A percentile compares a stretch with the other conserved stretches of the same genome.
Conservation (phyloP, 805 yeast genomes). For the Wickerhamiella kurtzmanii region DNA sequence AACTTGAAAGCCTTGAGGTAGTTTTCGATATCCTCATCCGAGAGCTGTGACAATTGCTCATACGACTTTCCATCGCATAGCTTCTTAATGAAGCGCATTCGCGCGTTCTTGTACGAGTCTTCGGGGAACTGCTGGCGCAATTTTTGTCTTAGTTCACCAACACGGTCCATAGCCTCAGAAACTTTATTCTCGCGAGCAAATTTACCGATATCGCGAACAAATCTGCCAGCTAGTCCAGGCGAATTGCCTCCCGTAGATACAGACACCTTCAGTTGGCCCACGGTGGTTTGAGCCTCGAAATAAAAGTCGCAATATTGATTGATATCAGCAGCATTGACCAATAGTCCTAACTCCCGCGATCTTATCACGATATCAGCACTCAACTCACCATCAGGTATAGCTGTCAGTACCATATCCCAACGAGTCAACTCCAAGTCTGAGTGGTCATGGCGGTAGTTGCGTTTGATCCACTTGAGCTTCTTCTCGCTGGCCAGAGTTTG, state of each 20-base stretch:
- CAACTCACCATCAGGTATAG: conserved; percentile 55
- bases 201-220: conserved; percentile 40
- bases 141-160: conserved; percentile 41
- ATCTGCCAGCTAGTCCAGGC: conserved; percentile 56
- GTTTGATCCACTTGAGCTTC: conserved; percentile 10
- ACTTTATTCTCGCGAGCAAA: conserved; percentile 31
- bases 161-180: conserved; percentile 45
- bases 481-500: conserved; percentile 28
- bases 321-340: conserved; percentile 69
- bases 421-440: conserved; percentile 25
- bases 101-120: conserved; percentile 32
- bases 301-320: conserved; percentile 77
- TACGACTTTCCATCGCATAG: conserved; percentile 49
- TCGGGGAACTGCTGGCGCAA: conserved; percentile 30
- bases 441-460: conserved; percentile 13
- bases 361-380: conserved; percentile 44
- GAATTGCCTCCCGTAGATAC: conserved; percentile 73
- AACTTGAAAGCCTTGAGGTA: not conserved
- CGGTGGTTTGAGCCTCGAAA: conserved; percentile 65
- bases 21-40: conserved; percentile 17
- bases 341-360: conserved; percentile 35
- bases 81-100: conserved; percentile 61
- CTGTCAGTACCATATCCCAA: conserved; percentile 58
- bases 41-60: conserved; percentile 41
- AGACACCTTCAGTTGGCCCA: conserved; percentile 66